Conservation (phyloP, 164 flowering plant genomes). For the Cinnamomum micranthum region DNA sequence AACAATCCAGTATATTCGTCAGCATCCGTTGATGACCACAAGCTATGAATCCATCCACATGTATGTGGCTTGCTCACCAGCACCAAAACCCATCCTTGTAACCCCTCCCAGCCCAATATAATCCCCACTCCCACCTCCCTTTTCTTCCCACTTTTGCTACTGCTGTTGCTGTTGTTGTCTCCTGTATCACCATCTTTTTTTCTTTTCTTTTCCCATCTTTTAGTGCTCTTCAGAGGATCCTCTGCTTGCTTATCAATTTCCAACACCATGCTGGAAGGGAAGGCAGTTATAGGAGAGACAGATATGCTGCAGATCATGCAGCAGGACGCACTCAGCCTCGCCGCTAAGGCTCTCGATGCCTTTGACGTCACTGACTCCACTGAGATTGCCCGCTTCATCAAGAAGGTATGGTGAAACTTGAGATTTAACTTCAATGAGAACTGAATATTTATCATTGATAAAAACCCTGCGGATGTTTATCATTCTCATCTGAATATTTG, state of each 20-base stretch:
- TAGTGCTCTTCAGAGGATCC: background rate
- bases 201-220: background rate
- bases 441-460: too few species aligned
- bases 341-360: constrained; percentile 28
- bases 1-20: background rate
- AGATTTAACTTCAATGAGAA: too few species aligned
- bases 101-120: background rate
- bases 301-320: constrained; percentile 37
- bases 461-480: background rate
- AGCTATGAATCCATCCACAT: background rate
- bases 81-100: background rate
- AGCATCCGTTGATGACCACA: background rate
- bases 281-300: constrained; percentile 31
- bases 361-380: constrained; percentile 30
- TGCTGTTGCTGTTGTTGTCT: background rate
- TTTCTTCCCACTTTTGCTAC: background rate
- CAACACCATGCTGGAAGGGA: constrained; percentile 29
- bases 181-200: background rate
- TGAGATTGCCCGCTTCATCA: constrained; percentile 54
- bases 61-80: background rate
- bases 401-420: constrained; percentile 39
- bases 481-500: background rate
- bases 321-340: constrained; percentile 24
- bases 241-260: background rate
- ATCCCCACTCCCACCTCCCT: background rate